Evolutionary conservation across 345 rosid genomes (phyloP), one percentile per base, ranked within the genome.

Genomic region (Populus alba): DNA sequence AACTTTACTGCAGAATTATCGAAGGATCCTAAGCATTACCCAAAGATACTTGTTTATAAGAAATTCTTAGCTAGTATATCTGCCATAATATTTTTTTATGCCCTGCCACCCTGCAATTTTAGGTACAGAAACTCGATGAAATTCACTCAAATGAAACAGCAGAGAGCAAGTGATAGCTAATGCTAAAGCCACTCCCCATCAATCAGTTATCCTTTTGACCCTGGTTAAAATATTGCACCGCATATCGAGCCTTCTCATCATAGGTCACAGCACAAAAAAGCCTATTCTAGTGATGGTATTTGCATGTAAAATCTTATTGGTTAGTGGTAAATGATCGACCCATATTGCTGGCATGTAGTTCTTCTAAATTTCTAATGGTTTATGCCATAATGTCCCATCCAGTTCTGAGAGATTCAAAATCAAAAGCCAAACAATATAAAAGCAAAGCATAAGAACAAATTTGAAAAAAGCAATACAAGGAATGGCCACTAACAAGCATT

Each of bases 401-500:
- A 68, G 61, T 38, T 76, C 49, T 43, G 45, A 79, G 22, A 68
- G 71, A 33, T 37, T 43, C 77, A 77, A 68, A 69, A 73, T 23
- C 27, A 80, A 27, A 29, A 29, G 27, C 4, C 7, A 59, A 49
- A 55, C 45, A 55, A 22, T 13, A 61, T 23, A 62, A 73, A 62
- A 68, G 63, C 67, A 67, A 72, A 75, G 78, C 69, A 10, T n/a
- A 20, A 74, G 35, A 45, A 49, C 7, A 63, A 33, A 70, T 4
- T 27, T 31, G 15, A 75, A 81, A 83, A 82, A 25, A 55, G 79
- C 62, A 69, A 83, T 63, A 73, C 31, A 77, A 77, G 77, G 82
- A 47, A 84, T 63, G 85, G 83, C 70, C 84, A 91, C 99, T 95
- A 71, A 95, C 99, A 88, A 95, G 98, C 98, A 95, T 87, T 90